Conservation (phyloP, 2,329 filamentous ascomycete species). For the Pseudogymnoascus sp. region DNA sequence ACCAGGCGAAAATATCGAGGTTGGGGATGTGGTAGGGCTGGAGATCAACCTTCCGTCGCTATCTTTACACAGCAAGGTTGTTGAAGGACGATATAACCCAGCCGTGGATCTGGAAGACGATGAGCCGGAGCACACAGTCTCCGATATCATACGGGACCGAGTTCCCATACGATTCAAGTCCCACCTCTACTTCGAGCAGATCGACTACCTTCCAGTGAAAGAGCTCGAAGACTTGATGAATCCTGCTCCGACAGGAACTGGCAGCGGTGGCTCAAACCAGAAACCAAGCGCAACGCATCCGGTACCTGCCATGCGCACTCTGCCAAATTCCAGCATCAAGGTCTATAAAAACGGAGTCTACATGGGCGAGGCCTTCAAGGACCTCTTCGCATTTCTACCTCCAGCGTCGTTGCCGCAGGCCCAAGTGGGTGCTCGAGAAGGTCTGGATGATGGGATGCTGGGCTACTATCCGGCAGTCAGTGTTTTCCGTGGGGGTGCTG, state of each 20-base stretch:
- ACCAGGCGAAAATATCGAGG: slow-evolving; percentile 68
- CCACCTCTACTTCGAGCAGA: slow-evolving; percentile 88
- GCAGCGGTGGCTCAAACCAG: slow-evolving; percentile 43
- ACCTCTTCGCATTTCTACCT: slow-evolving; percentile 84
- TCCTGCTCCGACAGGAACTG: slow-evolving; percentile 47
- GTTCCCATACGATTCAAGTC: slow-evolving; percentile 92
- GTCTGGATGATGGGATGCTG: slow-evolving; percentile 87
- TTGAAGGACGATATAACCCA: slow-evolving; percentile 81
- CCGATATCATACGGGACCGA: slow-evolving; percentile 88
- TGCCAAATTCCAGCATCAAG: slow-evolving; percentile 79
- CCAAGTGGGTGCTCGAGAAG: slow-evolving; percentile 71
- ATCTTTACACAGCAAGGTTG: slow-evolving; percentile 78
- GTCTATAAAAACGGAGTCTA: slow-evolving; percentile 88
- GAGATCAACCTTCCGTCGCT: slow-evolving; percentile 88
- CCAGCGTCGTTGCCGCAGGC: slow-evolving; percentile 72
- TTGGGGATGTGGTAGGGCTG: slow-evolving; percentile 90
- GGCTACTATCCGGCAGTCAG: slow-evolving; percentile 94
- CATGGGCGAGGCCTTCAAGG: slow-evolving; percentile 81
- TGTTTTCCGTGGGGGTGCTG: slow-evolving; percentile 84
- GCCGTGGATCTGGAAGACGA: slow-evolving; percentile 66
- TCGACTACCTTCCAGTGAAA: slow-evolving; percentile 81
- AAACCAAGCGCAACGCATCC: slow-evolving; percentile 67
- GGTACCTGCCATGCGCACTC: slow-evolving; percentile 68
- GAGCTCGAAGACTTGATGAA: slow-evolving; percentile 82
- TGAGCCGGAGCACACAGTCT: slow-evolving; percentile 44